Conservation (phyloP, 257 asterid species). For the Scutellaria galericulata region DNA sequence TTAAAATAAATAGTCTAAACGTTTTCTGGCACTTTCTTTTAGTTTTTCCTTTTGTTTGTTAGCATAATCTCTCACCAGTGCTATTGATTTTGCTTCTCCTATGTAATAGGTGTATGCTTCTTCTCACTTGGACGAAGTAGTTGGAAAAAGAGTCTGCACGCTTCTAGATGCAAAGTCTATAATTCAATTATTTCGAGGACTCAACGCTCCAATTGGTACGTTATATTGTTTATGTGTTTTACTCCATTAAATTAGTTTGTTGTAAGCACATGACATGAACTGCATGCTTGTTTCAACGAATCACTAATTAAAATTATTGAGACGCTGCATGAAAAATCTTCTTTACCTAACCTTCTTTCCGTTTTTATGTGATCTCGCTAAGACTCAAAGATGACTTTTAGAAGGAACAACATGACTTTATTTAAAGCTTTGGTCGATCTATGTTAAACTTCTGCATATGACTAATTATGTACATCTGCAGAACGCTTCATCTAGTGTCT, state of each 20-base stretch:
- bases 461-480: too few species aligned
- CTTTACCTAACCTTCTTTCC: too few species aligned
- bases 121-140: conserved; percentile 64
- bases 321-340: too few species aligned
- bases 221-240: conserved; percentile 27
- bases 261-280: neutral
- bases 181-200: conserved; percentile 68
- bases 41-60: conserved; percentile 19
- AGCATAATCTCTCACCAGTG: neutral
- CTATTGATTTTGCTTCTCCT: conserved; percentile 1
- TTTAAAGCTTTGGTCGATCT: too few species aligned
- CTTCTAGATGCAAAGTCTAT: conserved; percentile 78
- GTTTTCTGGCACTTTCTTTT: neutral
- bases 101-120: conserved; percentile 68
- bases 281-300: neutral
- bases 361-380: too few species aligned
- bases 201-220: conserved; percentile 76
- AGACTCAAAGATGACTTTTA: too few species aligned
- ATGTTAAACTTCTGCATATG: too few species aligned
- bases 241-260: neutral
- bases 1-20: too few species aligned
- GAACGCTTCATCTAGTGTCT: too few species aligned
- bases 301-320: too few species aligned
- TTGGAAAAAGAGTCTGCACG: conserved; percentile 65
- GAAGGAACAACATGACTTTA: too few species aligned